Percentiles rank a stretch among this genome's conserved stretches.
Evolutionary conservation across 306 rosid genomes (phyloP).

Genomic region (Begonia loranthoides): DNA sequence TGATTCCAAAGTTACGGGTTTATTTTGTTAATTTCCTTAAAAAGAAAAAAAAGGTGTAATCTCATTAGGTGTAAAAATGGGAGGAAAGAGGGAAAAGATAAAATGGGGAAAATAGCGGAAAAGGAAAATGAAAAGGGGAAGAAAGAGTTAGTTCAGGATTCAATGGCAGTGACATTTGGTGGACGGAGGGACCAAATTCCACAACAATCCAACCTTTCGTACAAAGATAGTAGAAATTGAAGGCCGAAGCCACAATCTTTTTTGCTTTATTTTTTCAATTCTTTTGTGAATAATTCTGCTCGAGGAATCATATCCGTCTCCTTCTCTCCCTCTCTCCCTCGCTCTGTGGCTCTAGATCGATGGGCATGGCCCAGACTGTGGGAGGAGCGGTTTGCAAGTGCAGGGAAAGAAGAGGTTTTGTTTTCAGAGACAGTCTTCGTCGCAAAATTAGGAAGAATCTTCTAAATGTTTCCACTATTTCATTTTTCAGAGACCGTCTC

Average conservation of each 20-base stretch:
- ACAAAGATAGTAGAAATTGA: neutral
- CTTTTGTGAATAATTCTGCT: too few relatives aligned
- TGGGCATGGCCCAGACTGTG: slow-evolving; percentile 14
- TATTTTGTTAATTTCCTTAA: too few relatives aligned
- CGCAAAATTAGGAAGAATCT: slow-evolving; percentile 8
- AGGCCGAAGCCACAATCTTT: neutral
- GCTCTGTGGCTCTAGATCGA: neutral
- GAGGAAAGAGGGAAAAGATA: too few relatives aligned
- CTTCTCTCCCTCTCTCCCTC: neutral
- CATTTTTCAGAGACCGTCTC: slow-evolving; percentile 13
- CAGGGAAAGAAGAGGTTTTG: slow-evolving; percentile 6
- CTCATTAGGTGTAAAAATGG: too few relatives aligned
- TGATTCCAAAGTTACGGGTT: too few relatives aligned
- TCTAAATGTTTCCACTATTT: slow-evolving; percentile 9
- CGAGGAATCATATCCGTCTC: neutral
- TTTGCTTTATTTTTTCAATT: too few relatives aligned
- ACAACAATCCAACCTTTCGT: neutral
- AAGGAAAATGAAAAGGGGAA: too few relatives aligned
- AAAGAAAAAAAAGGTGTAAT: too few relatives aligned
- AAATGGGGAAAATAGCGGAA: too few relatives aligned
- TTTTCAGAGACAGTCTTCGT: slow-evolving; percentile 7
- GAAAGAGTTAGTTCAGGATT: too few relatives aligned
- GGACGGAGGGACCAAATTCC: neutral
- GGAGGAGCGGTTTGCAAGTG: slow-evolving; percentile 14
- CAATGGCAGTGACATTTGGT: neutral